Base-by-base conservation (phyloP, 495 filamentous ascomycete species). In the Sabuloglossum arenarium region DNA sequence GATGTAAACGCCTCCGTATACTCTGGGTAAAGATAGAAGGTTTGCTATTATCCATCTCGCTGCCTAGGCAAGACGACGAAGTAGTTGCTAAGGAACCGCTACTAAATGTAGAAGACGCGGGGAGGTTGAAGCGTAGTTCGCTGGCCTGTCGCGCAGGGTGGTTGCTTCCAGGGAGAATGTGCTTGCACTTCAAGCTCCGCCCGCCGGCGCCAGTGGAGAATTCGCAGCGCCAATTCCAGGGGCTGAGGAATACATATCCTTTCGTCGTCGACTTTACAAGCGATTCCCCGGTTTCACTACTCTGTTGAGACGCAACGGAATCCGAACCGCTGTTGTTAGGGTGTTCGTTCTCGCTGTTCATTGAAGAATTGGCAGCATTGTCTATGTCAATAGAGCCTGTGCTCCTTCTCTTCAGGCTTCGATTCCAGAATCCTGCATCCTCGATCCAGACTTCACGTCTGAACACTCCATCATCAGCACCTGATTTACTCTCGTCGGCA, bases 111-210 rank as follows among this genome's bases (percentile, higher is more conserved):
- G 47, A 51, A 51, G 47, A 8, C 16, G 73, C 75, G 14, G 87
- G 86, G 0, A 87, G 76, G 66, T 93, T 95, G 75, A 93, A 94
- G 32, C 88, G 79, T 55, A 95, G 69, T 67, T 95, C 88, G 63
- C 86, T 89, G 10, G 90, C 78, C 21, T 43, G 39, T 16, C 34
- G 34, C 9, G 39, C 39, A 0, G 39, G 19, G 21, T 16, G 0
- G 39, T 21, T 23, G 9, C 16, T 3, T 3, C 4, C 12, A 43
- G 39, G 39, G 39, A 80, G 50, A 21, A 57, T 69, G 63, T 94
- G 86, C 56, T 81, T 83, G 71, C 86, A 91, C 65, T 70, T 86
- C 0, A 95, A 68, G 54, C 76, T 80, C 49, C 82, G 75, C 21
- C 88, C 86, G 32, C 77, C 80, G 32, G 78, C 73, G 57, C 85